A percentile compares a stretch with the other conserved stretches of the same genome.
Conservation (phyloP, 2,329 filamentous ascomycete species). For the Pyricularia grisea region DNA sequence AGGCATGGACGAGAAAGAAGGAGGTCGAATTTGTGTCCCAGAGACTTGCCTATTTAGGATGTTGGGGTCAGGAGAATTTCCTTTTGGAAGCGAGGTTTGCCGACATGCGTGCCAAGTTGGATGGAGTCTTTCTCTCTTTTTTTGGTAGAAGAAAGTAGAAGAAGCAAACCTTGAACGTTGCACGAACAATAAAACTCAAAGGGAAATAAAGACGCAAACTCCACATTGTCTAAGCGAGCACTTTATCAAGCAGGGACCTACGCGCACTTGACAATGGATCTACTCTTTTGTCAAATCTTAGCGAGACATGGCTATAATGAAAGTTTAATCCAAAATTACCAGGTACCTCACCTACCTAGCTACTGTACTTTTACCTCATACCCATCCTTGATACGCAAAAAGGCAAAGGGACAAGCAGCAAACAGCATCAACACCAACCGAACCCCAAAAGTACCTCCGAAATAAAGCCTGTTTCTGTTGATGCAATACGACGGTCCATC, state of each 20-base stretch:
- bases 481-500: neutral
- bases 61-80: neutral
- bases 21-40: neutral
- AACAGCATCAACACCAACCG: too few relatives aligned
- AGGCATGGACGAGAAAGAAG: too few relatives aligned
- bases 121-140: too few relatives aligned
- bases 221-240: neutral
- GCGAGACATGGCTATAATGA: neutral
- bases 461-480: neutral
- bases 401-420: neutral
- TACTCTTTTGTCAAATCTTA: neutral
- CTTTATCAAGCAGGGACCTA: neutral
- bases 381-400: too few relatives aligned
- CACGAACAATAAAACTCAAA: neutral
- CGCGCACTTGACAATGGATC: neutral
- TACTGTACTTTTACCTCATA: too few relatives aligned
- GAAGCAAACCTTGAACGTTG: neutral
- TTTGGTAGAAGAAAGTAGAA: neutral
- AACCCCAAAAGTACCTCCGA: neutral
- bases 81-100: neutral
- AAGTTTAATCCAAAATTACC: too few relatives aligned
- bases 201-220: neutral
- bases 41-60: neutral
- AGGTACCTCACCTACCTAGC: too few relatives aligned
- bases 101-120: neutral